Conservation (phyloP, 257 asterid genomes). For the Penstemon barbatus region DNA sequence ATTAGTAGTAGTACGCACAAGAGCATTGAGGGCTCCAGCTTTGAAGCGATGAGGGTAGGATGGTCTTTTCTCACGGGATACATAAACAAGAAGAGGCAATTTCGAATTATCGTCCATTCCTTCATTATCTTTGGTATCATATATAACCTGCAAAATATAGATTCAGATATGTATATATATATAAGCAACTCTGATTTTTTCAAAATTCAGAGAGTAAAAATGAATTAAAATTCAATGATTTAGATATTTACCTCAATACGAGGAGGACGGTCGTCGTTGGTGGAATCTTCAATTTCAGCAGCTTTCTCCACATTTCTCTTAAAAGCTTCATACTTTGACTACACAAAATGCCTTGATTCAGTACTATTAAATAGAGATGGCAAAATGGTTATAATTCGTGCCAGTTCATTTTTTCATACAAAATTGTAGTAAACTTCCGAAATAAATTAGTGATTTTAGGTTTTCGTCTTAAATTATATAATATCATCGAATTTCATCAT, state of each 20-base stretch:
- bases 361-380: no score
- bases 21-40: conserved; percentile 69
- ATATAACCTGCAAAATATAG: conserved; percentile 49
- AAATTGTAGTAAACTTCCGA: no score
- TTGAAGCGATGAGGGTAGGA: conserved; percentile 63
- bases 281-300: conserved; percentile 51
- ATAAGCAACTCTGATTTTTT: not conserved
- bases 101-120: conserved; percentile 31
- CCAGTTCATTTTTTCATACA: no score
- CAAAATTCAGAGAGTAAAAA: not conserved
- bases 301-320: conserved; percentile 78
- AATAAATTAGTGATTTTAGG: no score
- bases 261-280: conserved; percentile 58
- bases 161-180: no score
- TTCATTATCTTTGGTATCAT: conserved; percentile 41
- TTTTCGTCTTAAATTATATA: no score
- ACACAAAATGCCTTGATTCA: conserved; percentile 13
- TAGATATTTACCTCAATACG: conserved; percentile 49
- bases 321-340: conserved; percentile 59
- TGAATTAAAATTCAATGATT: not conserved
- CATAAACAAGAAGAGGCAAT: conserved; percentile 58
- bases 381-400: no score
- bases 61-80: conserved; percentile 62
- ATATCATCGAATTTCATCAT: no score
- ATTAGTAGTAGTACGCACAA: conserved; percentile 30